These are phyloP conservation scores for Lactarius vividus DNA, from an alignment of 768 basidiomycete genomes.

Conservation along the genomic window DNA sequence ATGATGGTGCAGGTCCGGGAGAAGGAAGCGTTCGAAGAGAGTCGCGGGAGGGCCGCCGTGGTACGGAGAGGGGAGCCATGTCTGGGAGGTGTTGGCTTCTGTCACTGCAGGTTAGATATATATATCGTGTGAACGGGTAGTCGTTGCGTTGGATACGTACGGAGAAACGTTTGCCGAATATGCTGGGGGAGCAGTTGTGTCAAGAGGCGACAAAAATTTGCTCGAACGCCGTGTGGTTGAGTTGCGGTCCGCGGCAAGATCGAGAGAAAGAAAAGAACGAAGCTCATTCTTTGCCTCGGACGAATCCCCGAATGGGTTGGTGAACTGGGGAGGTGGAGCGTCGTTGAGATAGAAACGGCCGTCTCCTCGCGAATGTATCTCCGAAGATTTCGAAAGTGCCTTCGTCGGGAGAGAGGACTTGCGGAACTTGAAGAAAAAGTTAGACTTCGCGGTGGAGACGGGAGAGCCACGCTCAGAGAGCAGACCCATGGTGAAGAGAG, in stretches of 20 bases:
- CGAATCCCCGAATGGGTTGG: constrained; percentile 20
- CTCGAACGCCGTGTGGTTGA: constrained; percentile 33
- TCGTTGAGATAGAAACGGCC: not conserved
- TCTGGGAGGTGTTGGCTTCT: constrained; percentile 21
- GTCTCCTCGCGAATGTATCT: not conserved
- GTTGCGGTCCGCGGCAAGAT: constrained; percentile 55
- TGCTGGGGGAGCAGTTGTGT: constrained; percentile 27
- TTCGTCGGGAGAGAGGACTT: constrained; percentile 25
- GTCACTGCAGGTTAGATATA: not conserved
- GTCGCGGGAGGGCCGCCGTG: constrained; percentile 40
- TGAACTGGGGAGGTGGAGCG: constrained; percentile 13
- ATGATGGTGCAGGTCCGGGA: constrained; percentile 57
- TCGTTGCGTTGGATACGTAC: constrained; percentile 2
- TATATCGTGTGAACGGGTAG: not conserved
- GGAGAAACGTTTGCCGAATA: not conserved
- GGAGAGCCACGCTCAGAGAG: constrained; percentile 26
- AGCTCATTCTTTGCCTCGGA: constrained; percentile 13
- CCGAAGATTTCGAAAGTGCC: constrained; percentile 1
- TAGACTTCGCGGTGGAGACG: constrained; percentile 2
- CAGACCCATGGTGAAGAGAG: constrained; percentile 26
- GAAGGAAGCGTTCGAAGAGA: constrained; percentile 53
- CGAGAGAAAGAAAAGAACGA: constrained; percentile 67
- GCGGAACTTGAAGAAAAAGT: constrained; percentile 24
- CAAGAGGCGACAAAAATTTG: constrained; percentile 39
- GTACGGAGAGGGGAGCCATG: constrained; percentile 19